These are phyloP conservation scores for Andrographis paniculata DNA, from an alignment of 305 asterid species.

Conservation along the genomic window DNA sequence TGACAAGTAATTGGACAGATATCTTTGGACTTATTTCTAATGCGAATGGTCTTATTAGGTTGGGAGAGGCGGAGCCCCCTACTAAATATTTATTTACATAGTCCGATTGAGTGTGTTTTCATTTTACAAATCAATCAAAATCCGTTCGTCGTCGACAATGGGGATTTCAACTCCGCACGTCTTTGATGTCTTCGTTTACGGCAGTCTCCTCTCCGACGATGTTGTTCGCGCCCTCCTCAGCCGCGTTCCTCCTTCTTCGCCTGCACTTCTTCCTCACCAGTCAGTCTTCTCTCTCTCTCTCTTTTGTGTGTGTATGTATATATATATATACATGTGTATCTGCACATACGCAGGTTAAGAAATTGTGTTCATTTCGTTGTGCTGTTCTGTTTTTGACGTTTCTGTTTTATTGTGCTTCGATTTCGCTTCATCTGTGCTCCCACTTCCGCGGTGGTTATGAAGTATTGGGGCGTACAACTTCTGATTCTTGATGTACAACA, in stretches of 20 bases:
- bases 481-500: neutral
- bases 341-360: too few relatives aligned
- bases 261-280: conserved; percentile 54
- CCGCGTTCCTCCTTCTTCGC: conserved; percentile 63
- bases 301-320: too few relatives aligned
- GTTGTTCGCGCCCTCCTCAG: conserved; percentile 62
- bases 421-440: neutral
- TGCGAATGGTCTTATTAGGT: too few relatives aligned
- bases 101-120: too few relatives aligned
- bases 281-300: conserved; percentile 29
- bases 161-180: conserved; percentile 26
- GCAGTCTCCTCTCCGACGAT: conserved; percentile 87
- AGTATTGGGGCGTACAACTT: neutral
- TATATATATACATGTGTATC: neutral
- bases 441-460: neutral
- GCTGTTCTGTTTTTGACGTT: neutral
- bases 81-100: too few relatives aligned
- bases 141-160: conserved; percentile 20
- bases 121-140: too few relatives aligned
- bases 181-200: conserved; percentile 77
- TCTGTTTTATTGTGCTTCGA: neutral
- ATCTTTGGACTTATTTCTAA: too few relatives aligned
- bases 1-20: too few relatives aligned
- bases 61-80: too few relatives aligned
- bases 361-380: neutral